A percentile compares a stretch with the other conserved stretches of the same genome.
Evolutionary conservation across 805 yeast genomes (phyloP).

Genomic region (Candida sonorensis): DNA sequence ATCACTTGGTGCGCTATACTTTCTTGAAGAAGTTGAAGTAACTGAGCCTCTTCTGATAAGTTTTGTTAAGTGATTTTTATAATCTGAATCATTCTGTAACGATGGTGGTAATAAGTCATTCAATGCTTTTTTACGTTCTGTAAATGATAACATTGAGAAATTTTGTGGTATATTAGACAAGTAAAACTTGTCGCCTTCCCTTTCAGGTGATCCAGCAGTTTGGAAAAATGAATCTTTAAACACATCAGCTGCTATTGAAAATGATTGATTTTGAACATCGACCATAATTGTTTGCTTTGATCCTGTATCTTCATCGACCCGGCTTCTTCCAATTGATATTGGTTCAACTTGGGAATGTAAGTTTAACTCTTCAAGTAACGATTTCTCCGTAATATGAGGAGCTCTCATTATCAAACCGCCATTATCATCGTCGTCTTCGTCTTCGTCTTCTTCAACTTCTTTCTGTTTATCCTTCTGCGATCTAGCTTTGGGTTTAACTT

Average conservation of each 20-base stretch:
- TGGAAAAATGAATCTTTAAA: constrained; percentile 15
- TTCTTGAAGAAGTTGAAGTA: not conserved
- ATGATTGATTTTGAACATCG: too few relatives aligned
- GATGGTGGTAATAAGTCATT: constrained; percentile 22
- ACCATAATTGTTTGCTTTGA: too few relatives aligned
- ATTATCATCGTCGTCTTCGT: constrained; percentile 1
- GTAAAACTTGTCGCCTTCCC: constrained; percentile 34
- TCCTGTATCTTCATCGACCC: constrained; percentile 1
- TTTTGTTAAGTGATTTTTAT: constrained; percentile 25
- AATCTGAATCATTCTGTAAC: constrained; percentile 21
- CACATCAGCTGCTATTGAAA: too few relatives aligned
- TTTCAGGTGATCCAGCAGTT: constrained; percentile 26
- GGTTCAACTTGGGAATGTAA: constrained; percentile 25
- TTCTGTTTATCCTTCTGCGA: not conserved
- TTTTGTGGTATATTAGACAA: constrained; percentile 40
- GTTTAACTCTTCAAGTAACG: constrained; percentile 8
- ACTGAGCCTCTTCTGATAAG: constrained; percentile 16
- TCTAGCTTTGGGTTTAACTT: too few relatives aligned
- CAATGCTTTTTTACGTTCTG: constrained; percentile 37
- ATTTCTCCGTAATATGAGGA: constrained; percentile 7
- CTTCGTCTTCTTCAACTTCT: constrained; percentile 1
- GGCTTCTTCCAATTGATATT: constrained; percentile 15
- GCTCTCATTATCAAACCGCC: constrained; percentile 3
- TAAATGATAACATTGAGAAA: constrained; percentile 45
- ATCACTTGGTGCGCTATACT: constrained; percentile 2